Base-by-base conservation (phyloP, 208 protist species). In the Leishmania tropica region DNA sequence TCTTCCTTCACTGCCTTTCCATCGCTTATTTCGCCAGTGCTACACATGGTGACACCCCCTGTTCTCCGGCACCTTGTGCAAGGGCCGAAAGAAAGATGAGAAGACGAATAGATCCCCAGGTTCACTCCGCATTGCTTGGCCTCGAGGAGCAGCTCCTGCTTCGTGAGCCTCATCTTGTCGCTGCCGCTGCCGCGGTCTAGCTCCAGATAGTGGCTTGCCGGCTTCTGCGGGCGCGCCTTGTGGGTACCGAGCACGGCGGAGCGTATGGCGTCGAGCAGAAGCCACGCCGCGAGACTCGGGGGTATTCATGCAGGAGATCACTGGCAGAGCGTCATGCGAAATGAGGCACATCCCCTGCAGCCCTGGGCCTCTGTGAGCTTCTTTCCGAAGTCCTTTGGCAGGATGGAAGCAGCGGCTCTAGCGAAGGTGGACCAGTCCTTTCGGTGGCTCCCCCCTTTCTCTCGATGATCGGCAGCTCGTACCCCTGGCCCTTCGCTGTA, bases 251-350 rank as follows among this genome's bases (percentile, higher is more conserved):
- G 80, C 5, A 76, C 85, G 17, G 85, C 87, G 68, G 75, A 73
- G 58, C 79, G 85, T 76, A 92, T 81, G 56, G 88, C 87, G 78
- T 85, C 80, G 54, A 93, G 81, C 19, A 92, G 84, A 11, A 7
- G 87, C 84, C 60, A 91, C 89, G 53, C 85, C 82, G 82, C 95
- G 89, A 7, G 94, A 92, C 24, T 92, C 92, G 28, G 89, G 95
- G 53, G 85, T 89, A 71, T 87, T 95, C 85, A 98, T 89, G 56
- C 96, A 95, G 51, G 86, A 88, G 71, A 90, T 94, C 81, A 91
- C 89, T 62, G 92, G 88, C 42, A 98, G 83, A 28, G 90, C 88
- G 65, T 87, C 87, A 78, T 90, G 85, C 10, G 88, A 94, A 24
- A 94, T 82, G 56, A 89, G 76, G 78, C 88, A 92, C 65, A 92